Evolutionary conservation across 139 green algal species (phyloP).

Genomic region (Chlorella sp.): DNA sequence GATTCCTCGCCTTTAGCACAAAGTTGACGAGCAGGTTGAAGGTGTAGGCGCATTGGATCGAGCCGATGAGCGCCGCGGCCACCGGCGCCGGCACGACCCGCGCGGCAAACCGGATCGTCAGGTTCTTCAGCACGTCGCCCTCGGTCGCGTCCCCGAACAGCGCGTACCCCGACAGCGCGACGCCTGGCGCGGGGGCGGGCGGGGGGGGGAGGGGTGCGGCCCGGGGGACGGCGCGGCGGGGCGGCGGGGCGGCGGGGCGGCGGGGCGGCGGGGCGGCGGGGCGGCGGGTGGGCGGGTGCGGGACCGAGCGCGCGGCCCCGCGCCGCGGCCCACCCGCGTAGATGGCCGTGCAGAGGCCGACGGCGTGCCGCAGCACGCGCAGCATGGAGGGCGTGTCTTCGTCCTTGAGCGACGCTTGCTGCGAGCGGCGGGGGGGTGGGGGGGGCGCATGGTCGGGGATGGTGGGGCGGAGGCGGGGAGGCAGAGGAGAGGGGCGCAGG

Average conservation of each 20-base stretch:
- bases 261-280: neutral
- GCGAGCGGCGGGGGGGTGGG: neutral
- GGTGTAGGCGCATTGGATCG: constrained; percentile 12
- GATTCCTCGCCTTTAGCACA: constrained; percentile 35
- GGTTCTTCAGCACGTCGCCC: constrained; percentile 45
- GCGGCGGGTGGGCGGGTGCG: neutral
- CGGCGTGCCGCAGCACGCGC: neutral
- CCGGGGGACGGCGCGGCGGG: neutral
- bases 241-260: neutral
- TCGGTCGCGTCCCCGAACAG: constrained; percentile 37
- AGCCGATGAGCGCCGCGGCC: constrained; percentile 18
- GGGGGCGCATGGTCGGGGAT: too few relatives aligned
- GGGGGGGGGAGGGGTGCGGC: neutral
- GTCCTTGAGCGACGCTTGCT: constrained; percentile 25
- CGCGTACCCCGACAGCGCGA: constrained; percentile 40
- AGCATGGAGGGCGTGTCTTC: constrained; percentile 12
- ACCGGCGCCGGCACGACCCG: neutral
- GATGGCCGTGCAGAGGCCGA: constrained; percentile 15
- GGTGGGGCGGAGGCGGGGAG: too few relatives aligned
- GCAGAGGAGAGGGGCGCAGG: too few relatives aligned
- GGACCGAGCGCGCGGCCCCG: neutral
- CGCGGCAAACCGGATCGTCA: constrained; percentile 15
- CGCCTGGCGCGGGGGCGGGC: constrained; percentile 13
- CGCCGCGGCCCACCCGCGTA: constrained; percentile 2
- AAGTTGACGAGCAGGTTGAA: constrained; percentile 46